A percentile compares a stretch with the other conserved stretches of the same genome.
phyloP scores from a whole-genome alignment of 2,329 filamentous ascomycete species.

The Cryphonectria parasitica region DNA sequence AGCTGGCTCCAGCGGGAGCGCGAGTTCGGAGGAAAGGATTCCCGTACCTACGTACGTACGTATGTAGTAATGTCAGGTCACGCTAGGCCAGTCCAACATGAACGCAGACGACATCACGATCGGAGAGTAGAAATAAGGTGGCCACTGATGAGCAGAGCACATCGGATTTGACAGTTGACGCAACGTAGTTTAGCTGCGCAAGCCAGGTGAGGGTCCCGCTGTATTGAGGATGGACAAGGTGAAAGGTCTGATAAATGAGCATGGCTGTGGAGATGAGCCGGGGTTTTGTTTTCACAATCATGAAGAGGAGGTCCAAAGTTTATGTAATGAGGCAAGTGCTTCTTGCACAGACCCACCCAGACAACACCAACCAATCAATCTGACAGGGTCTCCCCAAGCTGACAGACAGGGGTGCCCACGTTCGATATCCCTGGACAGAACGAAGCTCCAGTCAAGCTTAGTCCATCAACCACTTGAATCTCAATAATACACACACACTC shows the following conservation, averaged over 20 bases:
- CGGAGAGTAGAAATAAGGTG: neutral
- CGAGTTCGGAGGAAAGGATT: neutral
- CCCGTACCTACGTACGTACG: neutral
- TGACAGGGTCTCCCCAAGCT: neutral
- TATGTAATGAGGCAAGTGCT: neutral
- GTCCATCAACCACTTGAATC: neutral
- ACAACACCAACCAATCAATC: neutral
- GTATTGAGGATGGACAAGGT: constrained; percentile 4
- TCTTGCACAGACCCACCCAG: neutral
- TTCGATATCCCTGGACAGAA: neutral
- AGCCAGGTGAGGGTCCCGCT: neutral
- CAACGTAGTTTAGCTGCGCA: constrained; percentile 3
- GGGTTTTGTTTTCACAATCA: neutral
- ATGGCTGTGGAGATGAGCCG: constrained; percentile 1
- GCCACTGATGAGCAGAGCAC: neutral
- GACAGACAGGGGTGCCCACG: neutral
- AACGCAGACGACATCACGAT: neutral
- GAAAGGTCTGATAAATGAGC: constrained; percentile 6
- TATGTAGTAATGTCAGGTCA: neutral
- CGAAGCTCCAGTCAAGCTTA: neutral
- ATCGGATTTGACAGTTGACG: neutral
- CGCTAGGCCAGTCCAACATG: neutral
- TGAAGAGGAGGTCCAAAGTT: neutral
- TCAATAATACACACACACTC: neutral
- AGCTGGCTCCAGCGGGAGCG: neutral